A percentile compares a stretch with the other conserved stretches of the same genome.
Conservation (phyloP, 176 grass and related monocot genomes). For the Aegilops sharonensis region DNA sequence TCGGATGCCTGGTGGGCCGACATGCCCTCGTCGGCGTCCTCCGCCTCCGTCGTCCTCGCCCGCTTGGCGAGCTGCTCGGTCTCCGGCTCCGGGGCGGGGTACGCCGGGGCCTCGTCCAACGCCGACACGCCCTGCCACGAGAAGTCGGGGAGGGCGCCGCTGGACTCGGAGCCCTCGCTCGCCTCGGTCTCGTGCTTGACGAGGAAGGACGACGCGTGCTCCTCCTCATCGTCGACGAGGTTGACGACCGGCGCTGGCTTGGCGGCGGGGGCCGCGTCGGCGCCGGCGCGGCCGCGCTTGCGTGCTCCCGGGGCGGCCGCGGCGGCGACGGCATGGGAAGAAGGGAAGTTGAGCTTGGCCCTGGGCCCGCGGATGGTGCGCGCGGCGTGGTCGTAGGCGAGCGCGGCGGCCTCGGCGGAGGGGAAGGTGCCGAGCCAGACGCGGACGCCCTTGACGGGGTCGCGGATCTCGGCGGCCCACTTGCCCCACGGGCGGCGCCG, state of each 20-base stretch:
- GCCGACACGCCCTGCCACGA: conserved; percentile 47
- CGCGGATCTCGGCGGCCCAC: conserved; percentile 91
- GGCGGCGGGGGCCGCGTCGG: neutral
- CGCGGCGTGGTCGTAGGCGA: conserved; percentile 67
- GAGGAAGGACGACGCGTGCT: neutral
- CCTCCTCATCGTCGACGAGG: conserved; percentile 7
- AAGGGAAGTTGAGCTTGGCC: conserved; percentile 85
- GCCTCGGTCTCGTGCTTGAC: conserved; percentile 24
- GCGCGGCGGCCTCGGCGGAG: conserved; percentile 67
- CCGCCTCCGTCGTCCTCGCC: conserved; percentile 1
- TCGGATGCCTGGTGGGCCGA: neutral
- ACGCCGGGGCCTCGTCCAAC: neutral
- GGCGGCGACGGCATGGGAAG: neutral
- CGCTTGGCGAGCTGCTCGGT: conserved; percentile 12
- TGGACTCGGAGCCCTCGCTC: neutral
- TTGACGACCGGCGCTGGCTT: neutral
- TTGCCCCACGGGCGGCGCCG: conserved; percentile 82
- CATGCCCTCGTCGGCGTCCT: conserved; percentile 1
- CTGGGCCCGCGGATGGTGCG: conserved; percentile 56
- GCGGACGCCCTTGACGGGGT: conserved; percentile 84
- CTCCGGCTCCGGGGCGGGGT: neutral
- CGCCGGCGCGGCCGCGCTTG: conserved; percentile 16
- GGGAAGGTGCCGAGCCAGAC: conserved; percentile 91
- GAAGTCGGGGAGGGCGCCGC: conserved; percentile 46
- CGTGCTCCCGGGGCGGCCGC: neutral